phyloP scores from a whole-genome alignment of 2,329 filamentous ascomycete species.

The Pseudogymnoascus sp. region DNA sequence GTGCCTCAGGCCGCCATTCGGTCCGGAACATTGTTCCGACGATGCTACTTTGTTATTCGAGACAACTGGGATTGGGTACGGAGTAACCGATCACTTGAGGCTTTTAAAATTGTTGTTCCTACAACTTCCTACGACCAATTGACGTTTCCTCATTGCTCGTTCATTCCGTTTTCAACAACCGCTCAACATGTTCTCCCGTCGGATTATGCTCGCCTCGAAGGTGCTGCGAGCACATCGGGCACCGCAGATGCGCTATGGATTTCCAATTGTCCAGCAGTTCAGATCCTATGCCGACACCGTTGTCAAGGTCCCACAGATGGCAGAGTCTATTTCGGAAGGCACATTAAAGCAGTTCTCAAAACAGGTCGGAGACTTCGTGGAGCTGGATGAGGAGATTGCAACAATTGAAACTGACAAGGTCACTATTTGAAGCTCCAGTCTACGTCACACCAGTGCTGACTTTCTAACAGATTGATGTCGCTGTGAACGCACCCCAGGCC shows the following conservation, averaged over 20 bases:
- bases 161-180: slow-evolving; percentile 1
- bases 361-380: slow-evolving; percentile 84
- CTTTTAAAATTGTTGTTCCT: slow-evolving; percentile 1
- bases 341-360: slow-evolving; percentile 95
- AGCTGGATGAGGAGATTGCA: slow-evolving; percentile 94
- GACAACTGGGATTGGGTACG: slow-evolving; percentile 1
- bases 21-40: not conserved
- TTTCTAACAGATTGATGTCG: slow-evolving; percentile 72
- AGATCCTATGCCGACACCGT: slow-evolving; percentile 68
- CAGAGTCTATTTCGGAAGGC: slow-evolving; percentile 95
- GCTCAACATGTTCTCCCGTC: slow-evolving; percentile 25
- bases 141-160: not conserved
- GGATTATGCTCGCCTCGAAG: slow-evolving; percentile 26
- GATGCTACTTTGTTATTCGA: not conserved
- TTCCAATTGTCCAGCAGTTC: slow-evolving; percentile 42
- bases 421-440: slow-evolving; percentile 21
- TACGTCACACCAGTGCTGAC: slow-evolving; percentile 11
- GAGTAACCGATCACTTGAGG: slow-evolving; percentile 2
- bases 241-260: slow-evolving; percentile 32
- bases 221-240: slow-evolving; percentile 23
- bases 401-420: slow-evolving; percentile 99
- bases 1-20: not conserved
- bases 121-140: slow-evolving; percentile 2
- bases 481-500: slow-evolving; percentile 86
- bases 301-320: slow-evolving; percentile 95